phyloP scores from a whole-genome alignment of 768 basidiomycete species.

The Podaxis carcinomalis region DNA sequence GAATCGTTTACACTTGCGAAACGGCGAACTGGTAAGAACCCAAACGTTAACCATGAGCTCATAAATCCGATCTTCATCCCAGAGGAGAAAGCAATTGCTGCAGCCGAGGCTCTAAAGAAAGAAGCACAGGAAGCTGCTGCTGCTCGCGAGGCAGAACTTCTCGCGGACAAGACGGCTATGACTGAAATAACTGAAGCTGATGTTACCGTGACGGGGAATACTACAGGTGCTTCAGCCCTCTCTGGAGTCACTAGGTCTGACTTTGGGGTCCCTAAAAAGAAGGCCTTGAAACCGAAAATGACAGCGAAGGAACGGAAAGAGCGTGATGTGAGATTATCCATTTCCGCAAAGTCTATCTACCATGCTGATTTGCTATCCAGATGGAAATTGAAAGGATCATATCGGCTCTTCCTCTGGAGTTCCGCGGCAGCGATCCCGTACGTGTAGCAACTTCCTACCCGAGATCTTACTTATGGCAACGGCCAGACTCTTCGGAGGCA shows the following conservation, averaged over 20 bases:
- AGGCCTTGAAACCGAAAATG: slow-evolving; percentile 59
- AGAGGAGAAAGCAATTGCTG: slow-evolving; percentile 61
- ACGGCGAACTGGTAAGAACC: slow-evolving; percentile 50
- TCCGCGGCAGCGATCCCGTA: slow-evolving; percentile 84
- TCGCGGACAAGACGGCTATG: slow-evolving; percentile 34
- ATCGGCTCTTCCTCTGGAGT: slow-evolving; percentile 80
- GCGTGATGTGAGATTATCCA: slow-evolving; percentile 47
- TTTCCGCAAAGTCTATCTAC: neutral
- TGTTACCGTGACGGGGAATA: slow-evolving; percentile 35
- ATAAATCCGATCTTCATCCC: neutral
- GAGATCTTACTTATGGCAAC: neutral
- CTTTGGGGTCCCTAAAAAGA: slow-evolving; percentile 40
- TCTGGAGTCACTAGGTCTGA: slow-evolving; percentile 19
- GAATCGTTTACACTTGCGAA: slow-evolving; percentile 56
- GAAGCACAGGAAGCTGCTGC: slow-evolving; percentile 31
- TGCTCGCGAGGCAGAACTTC: slow-evolving; percentile 12
- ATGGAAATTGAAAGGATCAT: slow-evolving; percentile 68
- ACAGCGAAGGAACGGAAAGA: slow-evolving; percentile 83
- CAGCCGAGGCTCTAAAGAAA: slow-evolving; percentile 47
- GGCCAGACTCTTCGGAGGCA: slow-evolving; percentile 64
- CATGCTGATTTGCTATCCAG: slow-evolving; percentile 23
- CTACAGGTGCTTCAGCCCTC: slow-evolving; percentile 30
- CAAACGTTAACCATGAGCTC: neutral
- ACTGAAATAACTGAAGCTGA: slow-evolving; percentile 38
- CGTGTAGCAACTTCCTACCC: slow-evolving; percentile 21